Percentiles rank a stretch among this genome's conserved stretches.
These are phyloP conservation scores for Exophiala sideris DNA, from an alignment of 2,329 filamentous ascomycete species.

Conservation along the genomic window DNA sequence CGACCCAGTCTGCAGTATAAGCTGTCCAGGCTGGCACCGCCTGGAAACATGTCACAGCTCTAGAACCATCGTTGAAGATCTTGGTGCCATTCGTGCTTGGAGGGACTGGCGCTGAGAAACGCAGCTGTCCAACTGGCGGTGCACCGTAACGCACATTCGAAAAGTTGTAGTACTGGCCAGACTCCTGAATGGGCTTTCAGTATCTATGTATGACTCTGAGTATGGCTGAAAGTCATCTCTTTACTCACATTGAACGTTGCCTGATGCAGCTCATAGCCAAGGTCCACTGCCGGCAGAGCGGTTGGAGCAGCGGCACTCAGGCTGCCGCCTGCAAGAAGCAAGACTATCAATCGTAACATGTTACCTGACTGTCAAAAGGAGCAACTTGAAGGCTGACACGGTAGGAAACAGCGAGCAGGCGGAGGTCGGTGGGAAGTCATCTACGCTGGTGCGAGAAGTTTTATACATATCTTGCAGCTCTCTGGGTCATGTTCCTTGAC, in stretches of 20 bases:
- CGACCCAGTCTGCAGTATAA: conserved; percentile 6
- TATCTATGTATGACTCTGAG: not conserved
- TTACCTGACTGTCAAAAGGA: not conserved
- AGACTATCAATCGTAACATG: not conserved
- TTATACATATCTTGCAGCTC: too few relatives aligned
- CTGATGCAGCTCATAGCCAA: conserved; percentile 53
- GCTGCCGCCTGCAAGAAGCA: conserved; percentile 1
- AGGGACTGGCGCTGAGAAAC: conserved; percentile 48
- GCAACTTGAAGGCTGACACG: too few relatives aligned
- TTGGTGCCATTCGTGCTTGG: conserved; percentile 28
- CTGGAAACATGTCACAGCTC: conserved; percentile 6
- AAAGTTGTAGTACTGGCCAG: conserved; percentile 51
- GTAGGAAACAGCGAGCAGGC: too few relatives aligned
- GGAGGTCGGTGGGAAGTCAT: too few relatives aligned
- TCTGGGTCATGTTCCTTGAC: too few relatives aligned
- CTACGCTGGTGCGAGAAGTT: too few relatives aligned
- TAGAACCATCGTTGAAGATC: conserved; percentile 6
- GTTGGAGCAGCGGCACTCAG: not conserved
- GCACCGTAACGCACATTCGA: conserved; percentile 56
- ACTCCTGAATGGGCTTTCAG: conserved; percentile 25
- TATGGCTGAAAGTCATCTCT: conserved; percentile 9
- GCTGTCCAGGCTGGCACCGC: conserved; percentile 1
- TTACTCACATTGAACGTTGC: conserved; percentile 31
- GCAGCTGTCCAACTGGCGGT: conserved; percentile 49
- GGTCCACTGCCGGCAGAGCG: conserved; percentile 42